Conservation (phyloP, 805 yeast genomes). For the Ascoidea asiatica region DNA sequence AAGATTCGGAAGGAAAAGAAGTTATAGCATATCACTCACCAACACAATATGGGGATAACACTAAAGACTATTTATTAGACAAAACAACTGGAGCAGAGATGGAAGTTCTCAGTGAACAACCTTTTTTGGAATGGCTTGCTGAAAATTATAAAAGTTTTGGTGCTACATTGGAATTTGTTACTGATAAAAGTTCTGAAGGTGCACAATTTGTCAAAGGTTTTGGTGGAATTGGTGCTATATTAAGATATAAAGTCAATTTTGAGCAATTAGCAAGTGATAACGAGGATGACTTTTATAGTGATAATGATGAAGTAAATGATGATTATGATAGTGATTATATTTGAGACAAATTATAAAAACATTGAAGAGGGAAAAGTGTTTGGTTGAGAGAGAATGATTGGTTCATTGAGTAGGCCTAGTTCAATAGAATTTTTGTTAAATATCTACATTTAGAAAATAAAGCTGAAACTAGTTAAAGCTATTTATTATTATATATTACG, state of each 20-base stretch:
- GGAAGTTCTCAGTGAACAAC: constrained; percentile 76
- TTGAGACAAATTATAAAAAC: constrained; percentile 2
- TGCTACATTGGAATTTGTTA: constrained; percentile 90
- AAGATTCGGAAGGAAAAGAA: constrained; percentile 70
- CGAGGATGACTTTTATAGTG: constrained; percentile 81
- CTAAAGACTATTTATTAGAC: constrained; percentile 66
- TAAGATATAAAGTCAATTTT: constrained; percentile 94
- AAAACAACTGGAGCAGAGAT: constrained; percentile 82
- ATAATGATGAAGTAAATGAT: constrained; percentile 29
- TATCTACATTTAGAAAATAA: too few relatives aligned
- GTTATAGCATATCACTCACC: constrained; percentile 64
- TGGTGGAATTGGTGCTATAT: constrained; percentile 96
- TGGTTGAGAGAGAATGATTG: not conserved
- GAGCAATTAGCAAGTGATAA: constrained; percentile 86
- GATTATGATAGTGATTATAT: constrained; percentile 24
- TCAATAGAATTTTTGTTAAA: too few relatives aligned
- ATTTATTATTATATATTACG: too few relatives aligned
- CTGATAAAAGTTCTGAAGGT: constrained; percentile 96
- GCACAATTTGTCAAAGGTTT: constrained; percentile 96
- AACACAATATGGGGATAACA: constrained; percentile 27
- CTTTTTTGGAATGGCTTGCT: constrained; percentile 93
- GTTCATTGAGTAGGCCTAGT: too few relatives aligned
- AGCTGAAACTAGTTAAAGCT: too few relatives aligned
- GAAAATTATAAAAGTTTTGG: constrained; percentile 92
- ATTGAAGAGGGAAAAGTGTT: not conserved